Evolutionary conservation across 345 rosid species (phyloP).

Genomic region (Kernera saxatilis): DNA sequence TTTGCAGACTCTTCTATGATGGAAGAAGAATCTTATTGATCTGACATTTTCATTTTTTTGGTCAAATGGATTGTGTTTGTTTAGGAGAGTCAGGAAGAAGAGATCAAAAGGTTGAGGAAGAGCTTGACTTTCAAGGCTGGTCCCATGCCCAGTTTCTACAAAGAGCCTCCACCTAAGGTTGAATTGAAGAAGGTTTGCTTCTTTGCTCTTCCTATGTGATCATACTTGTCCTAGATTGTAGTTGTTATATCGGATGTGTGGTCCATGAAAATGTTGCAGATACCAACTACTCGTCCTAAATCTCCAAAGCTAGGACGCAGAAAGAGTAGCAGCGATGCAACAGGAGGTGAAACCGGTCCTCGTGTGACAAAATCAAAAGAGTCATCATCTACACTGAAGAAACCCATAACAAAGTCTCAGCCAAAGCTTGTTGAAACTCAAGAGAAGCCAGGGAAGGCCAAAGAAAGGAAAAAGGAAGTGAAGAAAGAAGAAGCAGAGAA

Average conservation of each 20-base stretch:
- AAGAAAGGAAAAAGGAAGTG: constrained; percentile 21
- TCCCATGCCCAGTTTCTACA: constrained; percentile 95
- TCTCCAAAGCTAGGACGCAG: constrained; percentile 94
- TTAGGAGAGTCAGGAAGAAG: constrained; percentile 91
- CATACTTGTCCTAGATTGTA: not conserved
- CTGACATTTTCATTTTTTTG: not conserved
- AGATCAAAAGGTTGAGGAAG: constrained; percentile 83
- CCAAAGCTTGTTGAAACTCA: constrained; percentile 40
- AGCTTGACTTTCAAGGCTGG: constrained; percentile 90
- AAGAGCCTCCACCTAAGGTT: constrained; percentile 87
- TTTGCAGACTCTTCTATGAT: not conserved
- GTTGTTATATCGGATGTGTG: not conserved
- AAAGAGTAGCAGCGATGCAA: constrained; percentile 44
- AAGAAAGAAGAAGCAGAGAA: constrained; percentile 22
- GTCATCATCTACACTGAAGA: constrained; percentile 36
- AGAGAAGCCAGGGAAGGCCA: constrained; percentile 10
- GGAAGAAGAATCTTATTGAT: not conserved
- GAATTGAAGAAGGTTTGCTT: constrained; percentile 83
- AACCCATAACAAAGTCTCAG: constrained; percentile 42
- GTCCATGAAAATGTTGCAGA: constrained; percentile 35
- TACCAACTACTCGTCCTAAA: constrained; percentile 81
- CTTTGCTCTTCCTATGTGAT: constrained; percentile 5
- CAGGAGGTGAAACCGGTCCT: constrained; percentile 38
- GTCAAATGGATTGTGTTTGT: constrained; percentile 20
- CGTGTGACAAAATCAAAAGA: constrained; percentile 42